phyloP scores from a whole-genome alignment of 192 early-diverging fungal genomes.

The Entomortierella parvispora region DNA sequence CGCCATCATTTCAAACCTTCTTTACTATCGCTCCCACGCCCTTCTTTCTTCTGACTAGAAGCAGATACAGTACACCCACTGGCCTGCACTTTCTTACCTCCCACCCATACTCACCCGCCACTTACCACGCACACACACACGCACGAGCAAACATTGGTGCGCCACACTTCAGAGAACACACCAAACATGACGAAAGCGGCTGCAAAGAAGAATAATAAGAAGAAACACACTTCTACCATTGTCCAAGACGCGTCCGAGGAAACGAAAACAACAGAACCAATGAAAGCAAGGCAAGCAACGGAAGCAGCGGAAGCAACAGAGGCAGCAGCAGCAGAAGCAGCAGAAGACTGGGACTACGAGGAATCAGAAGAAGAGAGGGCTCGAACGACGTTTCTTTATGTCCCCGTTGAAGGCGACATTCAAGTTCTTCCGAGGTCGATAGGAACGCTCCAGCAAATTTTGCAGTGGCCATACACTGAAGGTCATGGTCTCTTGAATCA shows the following conservation, averaged over 20 bases:
- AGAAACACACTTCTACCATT: constrained; percentile 1
- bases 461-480: constrained; percentile 15
- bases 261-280: neutral
- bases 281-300: neutral
- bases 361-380: constrained; percentile 3
- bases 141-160: no score
- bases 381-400: constrained; percentile 16
- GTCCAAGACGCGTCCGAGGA: neutral
- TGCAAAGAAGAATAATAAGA: constrained; percentile 7
- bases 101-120: no score
- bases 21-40: no score
- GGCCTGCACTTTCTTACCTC: no score
- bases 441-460: neutral
- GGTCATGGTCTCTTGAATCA: constrained; percentile 2
- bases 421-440: constrained; percentile 9
- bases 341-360: neutral
- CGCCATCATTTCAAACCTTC: no score
- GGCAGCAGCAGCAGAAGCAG: constrained; percentile 5
- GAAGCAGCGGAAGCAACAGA: neutral
- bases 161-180: neutral
- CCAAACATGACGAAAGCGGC: neutral
- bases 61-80: no score
- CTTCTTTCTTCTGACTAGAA: no score
- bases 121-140: no score
- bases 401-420: constrained; percentile 14